phyloP scores from a whole-genome alignment of 2,329 filamentous ascomycete species.

The Clonostachys chloroleuca region DNA sequence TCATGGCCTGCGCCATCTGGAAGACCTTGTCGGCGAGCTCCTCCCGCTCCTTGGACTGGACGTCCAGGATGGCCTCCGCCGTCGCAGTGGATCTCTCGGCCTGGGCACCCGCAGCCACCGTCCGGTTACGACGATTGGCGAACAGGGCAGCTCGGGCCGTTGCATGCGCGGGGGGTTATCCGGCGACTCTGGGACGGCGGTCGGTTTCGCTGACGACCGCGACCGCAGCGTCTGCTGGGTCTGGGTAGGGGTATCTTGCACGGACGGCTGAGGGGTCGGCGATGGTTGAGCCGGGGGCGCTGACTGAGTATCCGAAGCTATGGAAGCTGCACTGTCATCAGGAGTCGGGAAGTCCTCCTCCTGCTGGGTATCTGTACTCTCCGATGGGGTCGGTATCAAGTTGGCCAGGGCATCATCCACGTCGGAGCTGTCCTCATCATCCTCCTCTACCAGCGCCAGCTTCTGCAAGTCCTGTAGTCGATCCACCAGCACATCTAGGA shows the following conservation, averaged over 20 bases:
- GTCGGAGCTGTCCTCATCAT: conserved; percentile 32
- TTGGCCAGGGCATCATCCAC: conserved; percentile 53
- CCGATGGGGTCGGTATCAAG: conserved; percentile 50
- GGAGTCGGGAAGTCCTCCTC: background rate
- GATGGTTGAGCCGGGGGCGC: conserved; percentile 8
- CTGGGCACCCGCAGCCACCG: background rate
- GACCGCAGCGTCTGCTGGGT: conserved; percentile 27
- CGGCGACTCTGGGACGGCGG: background rate
- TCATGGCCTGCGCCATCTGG: conserved; percentile 72
- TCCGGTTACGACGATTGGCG: conserved; percentile 27
- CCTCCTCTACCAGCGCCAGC: conserved; percentile 32
- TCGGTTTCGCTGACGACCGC: conserved; percentile 14
- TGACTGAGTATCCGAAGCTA: conserved; percentile 45
- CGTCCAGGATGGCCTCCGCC: conserved; percentile 68
- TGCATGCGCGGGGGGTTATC: conserved; percentile 14
- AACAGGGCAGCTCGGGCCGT: conserved; percentile 39
- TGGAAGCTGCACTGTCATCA: conserved; percentile 25
- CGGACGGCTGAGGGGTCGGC: background rate
- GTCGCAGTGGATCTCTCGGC: conserved; percentile 40
- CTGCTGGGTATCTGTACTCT: conserved; percentile 32
- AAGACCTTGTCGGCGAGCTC: conserved; percentile 77
- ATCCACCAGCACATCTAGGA: conserved; percentile 62
- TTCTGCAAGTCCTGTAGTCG: conserved; percentile 65
- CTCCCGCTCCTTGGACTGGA: conserved; percentile 80
- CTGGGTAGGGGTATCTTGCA: conserved; percentile 15